Evolutionary conservation across 805 yeast genomes (phyloP), one percentile per base, ranked within the genome.

Genomic region (Cyberlindnera mrakii): DNA sequence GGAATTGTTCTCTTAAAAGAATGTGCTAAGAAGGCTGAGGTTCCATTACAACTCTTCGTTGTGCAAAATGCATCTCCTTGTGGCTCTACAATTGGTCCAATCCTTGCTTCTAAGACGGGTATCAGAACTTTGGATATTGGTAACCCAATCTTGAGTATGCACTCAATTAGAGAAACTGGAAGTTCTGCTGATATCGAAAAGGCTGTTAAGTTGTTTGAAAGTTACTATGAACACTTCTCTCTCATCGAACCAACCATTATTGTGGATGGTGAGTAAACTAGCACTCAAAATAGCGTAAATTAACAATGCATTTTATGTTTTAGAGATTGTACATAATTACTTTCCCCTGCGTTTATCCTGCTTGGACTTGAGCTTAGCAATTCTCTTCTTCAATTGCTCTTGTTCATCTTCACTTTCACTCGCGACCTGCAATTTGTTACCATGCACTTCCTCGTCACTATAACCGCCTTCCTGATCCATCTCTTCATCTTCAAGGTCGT

Each of bases 61-160:
- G 95, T 85, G 23, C 77, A 91, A 43, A 93, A 91, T 62, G 96
- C 85, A 58, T 80, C 95, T 3, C 87, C 96, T 3, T 91, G 98
- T 65, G 99, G 99, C 3, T 83, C 95, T 2, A 91, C 99, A 2
- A 91, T 91, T 57, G 99, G 98, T 1, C 98, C 98, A 17, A 85
- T 90, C 63, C 68, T 91, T 45, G 83, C 96, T 30, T 82, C 95
- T 3, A 84, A 84, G 52, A 72, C 89, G 32, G 98, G 98, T 41
- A 74, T 90, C 40, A 75, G 93, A 59, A 86, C 96, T 3, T 65
- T 90, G 47, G 98, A 90, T 63, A 65, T 90, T 41, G 98, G 98
- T 45, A 87, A 86, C 56, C 95, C 96, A 1, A 93, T 89, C 57
- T 68, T 90, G 54, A 81, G 93, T 46, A 90, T 90, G 98, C 98